Conservation (phyloP, 345 rosid species). For the Euphorbia tirucalli region DNA sequence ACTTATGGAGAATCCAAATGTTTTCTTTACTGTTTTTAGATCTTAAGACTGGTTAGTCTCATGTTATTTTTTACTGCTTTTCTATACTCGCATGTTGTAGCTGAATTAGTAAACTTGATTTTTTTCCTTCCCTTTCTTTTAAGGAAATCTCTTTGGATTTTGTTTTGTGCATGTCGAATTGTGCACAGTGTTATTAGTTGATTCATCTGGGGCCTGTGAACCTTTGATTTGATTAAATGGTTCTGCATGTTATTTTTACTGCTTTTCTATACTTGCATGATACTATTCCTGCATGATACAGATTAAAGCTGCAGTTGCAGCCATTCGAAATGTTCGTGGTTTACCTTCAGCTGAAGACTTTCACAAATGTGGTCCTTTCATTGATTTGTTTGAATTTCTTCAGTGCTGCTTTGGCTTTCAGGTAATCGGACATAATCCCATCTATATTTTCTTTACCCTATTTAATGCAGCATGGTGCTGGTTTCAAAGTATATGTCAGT, state of each 20-base stretch:
- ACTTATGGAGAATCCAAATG: conserved; percentile 16
- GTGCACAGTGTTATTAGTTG: conserved; percentile 6
- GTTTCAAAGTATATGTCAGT: not conserved
- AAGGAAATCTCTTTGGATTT: not conserved
- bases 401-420: conserved; percentile 81
- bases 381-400: conserved; percentile 79
- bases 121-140: not conserved
- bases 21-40: conserved; percentile 16
- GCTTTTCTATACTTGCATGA: too few species aligned
- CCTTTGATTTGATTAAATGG: conserved; percentile 1
- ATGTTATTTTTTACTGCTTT: not conserved
- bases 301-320: conserved; percentile 80
- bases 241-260: conserved; percentile 11
- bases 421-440: conserved; percentile 40
- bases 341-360: conserved; percentile 56
- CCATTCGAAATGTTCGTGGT: conserved; percentile 58
- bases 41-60: not conserved
- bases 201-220: conserved; percentile 8
- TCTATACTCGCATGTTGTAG: not conserved
- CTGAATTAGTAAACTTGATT: conserved; percentile 6
- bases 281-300: conserved; percentile 51
- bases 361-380: conserved; percentile 41
- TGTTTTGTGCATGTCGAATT: not conserved
- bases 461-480: not conserved
- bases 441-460: not conserved